Base-by-base conservation (phyloP, 148 eudicot species). In the Euryodendron excelsum region DNA sequence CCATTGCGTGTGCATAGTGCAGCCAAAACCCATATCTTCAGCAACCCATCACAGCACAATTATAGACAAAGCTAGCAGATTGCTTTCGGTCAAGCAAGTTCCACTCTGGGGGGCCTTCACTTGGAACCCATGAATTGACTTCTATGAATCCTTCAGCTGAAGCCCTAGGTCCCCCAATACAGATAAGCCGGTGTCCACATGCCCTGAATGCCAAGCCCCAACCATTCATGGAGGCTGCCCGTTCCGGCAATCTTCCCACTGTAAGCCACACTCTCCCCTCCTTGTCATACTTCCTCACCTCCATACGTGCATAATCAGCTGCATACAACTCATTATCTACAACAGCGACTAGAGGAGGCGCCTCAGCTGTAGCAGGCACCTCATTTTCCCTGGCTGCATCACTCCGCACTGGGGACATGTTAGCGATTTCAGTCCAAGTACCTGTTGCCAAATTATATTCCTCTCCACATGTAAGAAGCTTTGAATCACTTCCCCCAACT, bases 31-130 rank as follows among this genome's bases (percentile, higher is more conserved):
- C 56, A 67, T 65, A 52, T 56, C 64, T 65, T 94, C 88, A 94
- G 88, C 98, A 94, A 60, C 96, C 94, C 98, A 94, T 94, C 79
- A 94, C 98, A 18, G 98, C 96, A 80, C 98, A 94, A 62, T 92
- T 94, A 83, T 90, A 94, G 47, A 94, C 97, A 88, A 94, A 94
- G 78, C 87, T 92, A 33, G 90, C 90, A 0, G 91, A 89, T 27
- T 77, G 90, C 82, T 94, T 92, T 13, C 82, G 78, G 45, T 80
- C 92, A 12, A 94, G 93, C 87, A 91, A 64, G 3, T 70, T 84
- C 98, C 98, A 94, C 25, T 81, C 77, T 1, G 94, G 90, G 0
- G 91, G 88, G 0, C 90, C 95, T 56, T 86, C 92, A 50, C 80
- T 78, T 36, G 98, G 98, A 53, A 85, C 85, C 98, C 98, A 94